Evolutionary conservation across 805 yeast genomes (phyloP).

Genomic region (Wickerhamomyces silvicola): DNA sequence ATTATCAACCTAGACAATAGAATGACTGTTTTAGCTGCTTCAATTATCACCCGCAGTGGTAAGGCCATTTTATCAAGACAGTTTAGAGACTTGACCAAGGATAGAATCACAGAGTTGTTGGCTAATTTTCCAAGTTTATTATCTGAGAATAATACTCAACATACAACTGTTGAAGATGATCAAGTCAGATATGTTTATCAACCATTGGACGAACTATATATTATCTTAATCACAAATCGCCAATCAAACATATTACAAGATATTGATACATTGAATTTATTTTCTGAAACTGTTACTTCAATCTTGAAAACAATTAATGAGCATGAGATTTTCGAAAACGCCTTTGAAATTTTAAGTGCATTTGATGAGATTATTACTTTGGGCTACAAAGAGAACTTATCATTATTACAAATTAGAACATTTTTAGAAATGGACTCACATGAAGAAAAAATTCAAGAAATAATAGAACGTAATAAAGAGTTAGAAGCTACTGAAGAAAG

Average conservation of each 20-base stretch:
- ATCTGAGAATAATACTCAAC: conserved; percentile 65
- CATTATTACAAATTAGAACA: conserved; percentile 75
- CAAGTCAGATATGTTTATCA: conserved; percentile 90
- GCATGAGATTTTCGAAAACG: conserved; percentile 71
- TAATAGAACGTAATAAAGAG: conserved; percentile 94
- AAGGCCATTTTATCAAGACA: conserved; percentile 89
- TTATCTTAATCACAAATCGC: conserved; percentile 84
- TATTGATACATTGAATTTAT: conserved; percentile 82
- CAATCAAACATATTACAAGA: conserved; percentile 92
- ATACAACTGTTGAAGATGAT: conserved; percentile 91
- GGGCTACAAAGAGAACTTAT: conserved; percentile 86
- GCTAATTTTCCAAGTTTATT: conserved; percentile 81
- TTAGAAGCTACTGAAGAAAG: conserved; percentile 95
- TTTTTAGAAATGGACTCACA: conserved; percentile 97
- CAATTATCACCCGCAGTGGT: conserved; percentile 90
- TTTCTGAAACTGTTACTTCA: conserved; percentile 75
- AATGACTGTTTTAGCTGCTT: conserved; percentile 85
- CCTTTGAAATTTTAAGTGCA: conserved; percentile 85
- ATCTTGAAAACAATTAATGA: conserved; percentile 70
- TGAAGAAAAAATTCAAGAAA: conserved; percentile 97
- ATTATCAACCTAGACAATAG: no score
- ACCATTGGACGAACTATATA: conserved; percentile 89
- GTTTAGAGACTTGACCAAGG: conserved; percentile 77
- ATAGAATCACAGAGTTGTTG: conserved; percentile 77
- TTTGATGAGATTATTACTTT: conserved; percentile 88